Conservation (phyloP, 78 protist genomes). For the Dictyostelium firmibasis region DNA sequence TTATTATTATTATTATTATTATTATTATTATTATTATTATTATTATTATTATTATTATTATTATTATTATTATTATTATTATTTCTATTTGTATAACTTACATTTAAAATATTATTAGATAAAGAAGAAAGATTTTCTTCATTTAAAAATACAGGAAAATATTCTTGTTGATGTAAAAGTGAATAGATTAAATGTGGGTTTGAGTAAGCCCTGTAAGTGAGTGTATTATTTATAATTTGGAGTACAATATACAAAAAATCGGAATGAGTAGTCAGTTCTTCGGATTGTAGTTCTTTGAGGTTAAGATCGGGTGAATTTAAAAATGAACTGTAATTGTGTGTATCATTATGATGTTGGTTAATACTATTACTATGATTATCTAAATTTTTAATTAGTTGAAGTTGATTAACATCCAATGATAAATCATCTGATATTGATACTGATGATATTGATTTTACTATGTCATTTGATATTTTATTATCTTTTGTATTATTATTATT, state of each 20-base stretch:
- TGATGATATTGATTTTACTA: neutral
- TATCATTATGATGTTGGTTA: neutral
- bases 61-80: neutral
- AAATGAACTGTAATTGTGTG: neutral
- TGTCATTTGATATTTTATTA: neutral
- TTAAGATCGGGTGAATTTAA: conserved; percentile 8
- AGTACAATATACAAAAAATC: conserved; percentile 56
- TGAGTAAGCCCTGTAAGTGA: conserved; percentile 39
- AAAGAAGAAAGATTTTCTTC: conserved; percentile 47
- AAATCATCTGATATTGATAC: conserved; percentile 6
- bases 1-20: neutral
- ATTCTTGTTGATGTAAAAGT: conserved; percentile 58
- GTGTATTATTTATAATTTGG: conserved; percentile 64
- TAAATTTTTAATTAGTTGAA: neutral
- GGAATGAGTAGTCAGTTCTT: conserved; percentile 61
- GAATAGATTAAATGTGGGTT: conserved; percentile 66
- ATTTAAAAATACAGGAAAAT: conserved; percentile 40
- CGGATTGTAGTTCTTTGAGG: conserved; percentile 13
- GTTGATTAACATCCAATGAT: neutral
- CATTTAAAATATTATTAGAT: conserved; percentile 56
- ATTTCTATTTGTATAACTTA: neutral
- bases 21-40: no score
- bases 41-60: neutral
- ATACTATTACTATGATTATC: neutral
- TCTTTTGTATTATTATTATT: neutral